Evolutionary conservation across 495 filamentous ascomycete genomes (phyloP), one percentile per base, ranked within the genome.

Genomic region (Tuber microsphaerosporum): DNA sequence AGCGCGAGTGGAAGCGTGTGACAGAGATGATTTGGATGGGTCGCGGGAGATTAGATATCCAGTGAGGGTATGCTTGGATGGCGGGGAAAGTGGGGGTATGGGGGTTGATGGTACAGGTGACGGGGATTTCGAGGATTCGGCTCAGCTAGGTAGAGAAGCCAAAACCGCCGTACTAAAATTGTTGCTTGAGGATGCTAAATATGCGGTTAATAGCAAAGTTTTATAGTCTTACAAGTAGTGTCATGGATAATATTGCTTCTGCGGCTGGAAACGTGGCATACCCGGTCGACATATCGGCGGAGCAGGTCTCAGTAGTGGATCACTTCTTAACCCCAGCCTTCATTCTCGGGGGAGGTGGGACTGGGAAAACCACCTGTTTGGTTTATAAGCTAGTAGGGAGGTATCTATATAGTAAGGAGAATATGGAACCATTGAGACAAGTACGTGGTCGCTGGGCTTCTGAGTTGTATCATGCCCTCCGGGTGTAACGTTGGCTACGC

Each of bases 351-450:
- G 5, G 39, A 41, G 5, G 39, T 3, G 39, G 39, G 39, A 41
- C 39, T 6, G 39, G 39, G 39, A 41, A 41, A 41, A 41, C 39
- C 39, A 85, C 85, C 0, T 87, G 85, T 41, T 71, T 87, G 0
- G 71, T 86, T 9, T 86, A 83, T 56, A 86, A 87, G 68, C 72
- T 87, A 16, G 69, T 85, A 16, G 70, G 77, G 14, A 78, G 76
- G 9, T 65, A 6, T 22, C 5, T 20, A 26, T 77, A 56, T 41
- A 74, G 72, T 9, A 72, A 46, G 7, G 48, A n/a, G 17, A 43
- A 2, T 45, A 73, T 22, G 73, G 75, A 31, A 72, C 76, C 75
- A 3, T 70, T 82, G n/a, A 77, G 39, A 41, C 39, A 41, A 41
- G 39, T 41, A 41, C 4, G 39, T 41, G 4, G 39, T 41, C 5